Evolutionary conservation across 495 filamentous ascomycete species (phyloP), one percentile per base, ranked within the genome.

Genomic region (Aspergillus steynii): DNA sequence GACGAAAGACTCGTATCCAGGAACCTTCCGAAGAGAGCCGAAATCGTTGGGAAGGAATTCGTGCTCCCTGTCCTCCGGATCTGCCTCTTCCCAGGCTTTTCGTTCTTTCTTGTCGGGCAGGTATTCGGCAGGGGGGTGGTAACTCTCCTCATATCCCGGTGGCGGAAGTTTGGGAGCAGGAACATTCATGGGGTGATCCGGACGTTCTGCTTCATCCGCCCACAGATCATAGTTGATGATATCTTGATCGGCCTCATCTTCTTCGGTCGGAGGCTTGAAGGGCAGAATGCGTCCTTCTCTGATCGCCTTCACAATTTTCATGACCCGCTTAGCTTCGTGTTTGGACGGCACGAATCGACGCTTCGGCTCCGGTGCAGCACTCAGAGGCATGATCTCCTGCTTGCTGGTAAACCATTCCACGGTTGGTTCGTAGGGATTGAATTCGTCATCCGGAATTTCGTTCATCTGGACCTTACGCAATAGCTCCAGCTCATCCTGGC

Each of bases 271-370:
- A 1, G 92, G 86, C 70, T 89, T 91, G 75, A 95, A 96, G 20
- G 95, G 95, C 62, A 96, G 79, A 58, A 99, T 99, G 32, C 92
- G 87, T 34, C 96, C 96, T 76, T 98, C 94, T 48, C 88, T 83
- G 61, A 99, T 99, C 27, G 95, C 95, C 70, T 90, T 92, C 46
- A 97, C 95, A 64, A 99, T 88, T 80, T 99, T 98, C 93, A 97
- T 97, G 52, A 99, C 85, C 61, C 93, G 83, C 83, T 97, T 97
- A 20, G 91, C 88, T 77, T 99, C 95, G 68, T 98, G 92, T 76
- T 97, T 97, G n/a, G 96, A 98, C 9, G 96, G 95, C 15, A 98
- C 78, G 71, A 97, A 99, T 65, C 95, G 88, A 50, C 94, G 84
- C 78, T 99, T 99, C 5, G 95, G 95, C 69, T 99, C 95, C 45